Base-by-base conservation (phyloP, 495 filamentous ascomycete species). In the Podospora australis region DNA sequence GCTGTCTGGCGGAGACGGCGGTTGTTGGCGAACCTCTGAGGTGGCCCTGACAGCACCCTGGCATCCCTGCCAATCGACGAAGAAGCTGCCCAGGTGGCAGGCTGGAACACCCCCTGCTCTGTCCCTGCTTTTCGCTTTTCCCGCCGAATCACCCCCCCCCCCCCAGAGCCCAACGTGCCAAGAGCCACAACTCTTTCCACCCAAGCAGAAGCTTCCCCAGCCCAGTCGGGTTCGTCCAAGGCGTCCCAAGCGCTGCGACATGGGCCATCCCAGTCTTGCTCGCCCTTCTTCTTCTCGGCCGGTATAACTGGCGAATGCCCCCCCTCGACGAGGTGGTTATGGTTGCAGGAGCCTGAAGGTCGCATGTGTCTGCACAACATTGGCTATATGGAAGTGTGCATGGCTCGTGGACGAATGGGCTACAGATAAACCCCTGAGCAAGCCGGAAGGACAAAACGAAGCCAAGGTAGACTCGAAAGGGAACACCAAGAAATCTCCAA, bases 351-450 rank as follows among this genome's bases (percentile, higher is more conserved):
- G 62, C 57, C 64, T 58, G 60, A 52, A 26, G 48, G 50, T 58
- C 56, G 65, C 67, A 72, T 75, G 67, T 71, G 70, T 69, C 63
- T 67, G 56, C 59, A 57, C 52, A 55, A 60, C 62, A 75, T 72
- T 73, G 69, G 71, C 49, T 62, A 57, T 55, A 54, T 61, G 60
- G 62, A 49, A 49, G 47, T 59, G 54, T 63, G 65, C 65, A 67
- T 55, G 21, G 43, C 49, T 55, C 52, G 50, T 55, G 54, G 52
- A 55, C 56, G 52, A 54, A n/a, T n/a, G n/a, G n/a, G n/a, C n/a
- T n/a, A n/a, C n/a, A n/a, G n/a, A n/a, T n/a, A n/a, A n/a, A n/a
- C n/a, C n/a, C n/a, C n/a, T 58, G 48, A 49, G 14, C 22, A 34
- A n/a, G 39, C n/a, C n/a, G n/a, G n/a, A n/a, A n/a, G n/a, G n/a